These are phyloP conservation scores for Leishmania arabica DNA, from an alignment of 208 protist genomes.

Conservation along the genomic window DNA sequence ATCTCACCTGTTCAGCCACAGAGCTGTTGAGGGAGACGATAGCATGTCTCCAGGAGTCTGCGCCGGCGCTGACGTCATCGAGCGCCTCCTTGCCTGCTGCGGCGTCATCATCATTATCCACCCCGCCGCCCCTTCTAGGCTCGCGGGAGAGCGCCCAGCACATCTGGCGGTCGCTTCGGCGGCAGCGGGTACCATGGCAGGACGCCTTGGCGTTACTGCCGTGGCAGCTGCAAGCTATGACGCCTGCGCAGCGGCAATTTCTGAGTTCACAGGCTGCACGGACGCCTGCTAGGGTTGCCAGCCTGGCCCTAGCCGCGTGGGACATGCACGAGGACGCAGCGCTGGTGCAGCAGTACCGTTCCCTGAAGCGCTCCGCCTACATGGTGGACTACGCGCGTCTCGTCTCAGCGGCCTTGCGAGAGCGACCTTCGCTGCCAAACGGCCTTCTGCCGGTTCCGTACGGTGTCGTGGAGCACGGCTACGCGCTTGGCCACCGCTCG, in stretches of 20 bases:
- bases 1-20: constrained; percentile 12
- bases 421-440: constrained; percentile 44
- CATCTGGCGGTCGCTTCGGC: constrained; percentile 58
- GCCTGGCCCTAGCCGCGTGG: constrained; percentile 37
- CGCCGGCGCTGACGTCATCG: background rate
- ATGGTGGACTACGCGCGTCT: constrained; percentile 55
- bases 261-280: constrained; percentile 3
- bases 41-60: constrained; percentile 5
- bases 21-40: constrained; percentile 42
- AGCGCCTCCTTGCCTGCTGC: background rate
- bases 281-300: constrained; percentile 27
- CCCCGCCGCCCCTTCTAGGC: constrained; percentile 2
- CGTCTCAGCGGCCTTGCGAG: constrained; percentile 50
- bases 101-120: background rate
- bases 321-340: constrained; percentile 28
- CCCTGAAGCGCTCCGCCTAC: constrained; percentile 30
- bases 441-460: constrained; percentile 65
- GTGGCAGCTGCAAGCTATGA: constrained; percentile 45
- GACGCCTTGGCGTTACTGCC: constrained; percentile 42
- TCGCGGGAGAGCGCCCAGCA: constrained; percentile 30
- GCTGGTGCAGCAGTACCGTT: constrained; percentile 34
- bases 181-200: constrained; percentile 53
- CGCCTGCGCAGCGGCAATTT: constrained; percentile 35
- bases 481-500: constrained; percentile 33
- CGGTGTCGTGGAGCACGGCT: constrained; percentile 49